Evolutionary conservation across 768 basidiomycete species (phyloP), one percentile per base, ranked within the genome.

Genomic region (Termitomyces sp.): DNA sequence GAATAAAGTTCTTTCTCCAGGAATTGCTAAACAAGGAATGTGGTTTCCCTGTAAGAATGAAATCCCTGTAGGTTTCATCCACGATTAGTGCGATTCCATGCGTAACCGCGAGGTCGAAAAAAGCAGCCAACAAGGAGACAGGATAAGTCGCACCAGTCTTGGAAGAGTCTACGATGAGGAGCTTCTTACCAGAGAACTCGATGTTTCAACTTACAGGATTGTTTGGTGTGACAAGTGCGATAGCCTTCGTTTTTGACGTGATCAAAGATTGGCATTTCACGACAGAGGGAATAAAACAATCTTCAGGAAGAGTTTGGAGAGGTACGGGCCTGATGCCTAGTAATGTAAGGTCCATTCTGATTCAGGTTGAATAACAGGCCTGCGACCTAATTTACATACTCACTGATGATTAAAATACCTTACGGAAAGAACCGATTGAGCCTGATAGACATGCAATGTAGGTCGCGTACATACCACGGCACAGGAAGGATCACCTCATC

Each of bases 21-120:
- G 72, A 22, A 53, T 62, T 42, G 2, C 72, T 69, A 67, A 90
- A 89, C 20, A 88, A 73, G 34, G 62, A 59, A 65, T 90, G 88
- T 0, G 88, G 84, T 20, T 63, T 63, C 5, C 70, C 65, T 5
- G 71, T 65, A n/a, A 72, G 60, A n/a, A 80, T 69, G 65, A 94
- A 92, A 67, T 94, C 91, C 13, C 91, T 81, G 70, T 95, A 95
- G 1, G 92, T 94, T 71, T 93, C 91, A 70, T 95, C 92, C n/a
- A 95, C 50, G 37, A 94, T 77, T 24, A 94, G 78, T 0, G 90
- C 86, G 18, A 92, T 64, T 1, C 77, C 73, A 28, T 76, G 68
- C 51, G 77, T 72, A 22, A 65, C 71, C 0, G 90, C 88, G 3
- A 94, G 79, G 0, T 72, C 62, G 2, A 81, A 79, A 62, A 92